Percentiles rank a stretch among this genome's conserved stretches.
These are phyloP conservation scores for Globisporangium cederbergense DNA, from an alignment of 352 stramenopile species.

Conservation along the genomic window DNA sequence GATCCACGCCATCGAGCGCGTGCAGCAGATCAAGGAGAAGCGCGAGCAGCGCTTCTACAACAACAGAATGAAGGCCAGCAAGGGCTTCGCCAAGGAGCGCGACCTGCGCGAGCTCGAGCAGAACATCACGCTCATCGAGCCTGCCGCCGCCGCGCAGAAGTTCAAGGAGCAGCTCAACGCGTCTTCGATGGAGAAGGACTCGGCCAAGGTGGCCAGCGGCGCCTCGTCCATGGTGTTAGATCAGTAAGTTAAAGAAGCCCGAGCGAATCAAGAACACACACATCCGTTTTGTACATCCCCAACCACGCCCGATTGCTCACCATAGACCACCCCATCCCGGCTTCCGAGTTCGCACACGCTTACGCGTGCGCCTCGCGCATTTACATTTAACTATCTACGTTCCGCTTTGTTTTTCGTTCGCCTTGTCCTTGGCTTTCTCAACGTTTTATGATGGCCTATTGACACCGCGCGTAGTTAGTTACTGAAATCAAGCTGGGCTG, in stretches of 20 bases:
- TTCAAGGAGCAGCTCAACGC: constrained; percentile 67
- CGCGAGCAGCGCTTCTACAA: constrained; percentile 97
- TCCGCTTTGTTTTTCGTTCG: neutral
- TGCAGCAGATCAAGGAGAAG: constrained; percentile 96
- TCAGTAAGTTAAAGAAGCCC: constrained; percentile 61
- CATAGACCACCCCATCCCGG: neutral
- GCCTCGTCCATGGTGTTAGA: constrained; percentile 84
- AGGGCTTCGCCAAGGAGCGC: constrained; percentile 72
- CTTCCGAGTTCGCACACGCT: neutral
- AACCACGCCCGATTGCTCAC: neutral
- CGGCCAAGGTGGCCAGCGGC: constrained; percentile 47
- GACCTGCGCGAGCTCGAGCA: constrained; percentile 82
- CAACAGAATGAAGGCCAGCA: constrained; percentile 93
- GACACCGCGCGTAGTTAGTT: neutral
- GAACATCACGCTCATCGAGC: constrained; percentile 85
- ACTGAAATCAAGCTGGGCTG: neutral
- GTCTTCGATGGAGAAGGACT: constrained; percentile 60
- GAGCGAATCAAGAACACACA: constrained; percentile 21
- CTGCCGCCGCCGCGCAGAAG: constrained; percentile 36
- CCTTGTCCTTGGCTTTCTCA: neutral
- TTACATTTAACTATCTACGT: neutral
- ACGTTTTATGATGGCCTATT: neutral
- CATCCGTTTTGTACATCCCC: constrained; percentile 14
- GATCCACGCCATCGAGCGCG: constrained; percentile 97
- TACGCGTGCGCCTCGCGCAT: neutral